phyloP scores from a whole-genome alignment of 176 grass and related monocot species.

The Cocos nucifera region DNA sequence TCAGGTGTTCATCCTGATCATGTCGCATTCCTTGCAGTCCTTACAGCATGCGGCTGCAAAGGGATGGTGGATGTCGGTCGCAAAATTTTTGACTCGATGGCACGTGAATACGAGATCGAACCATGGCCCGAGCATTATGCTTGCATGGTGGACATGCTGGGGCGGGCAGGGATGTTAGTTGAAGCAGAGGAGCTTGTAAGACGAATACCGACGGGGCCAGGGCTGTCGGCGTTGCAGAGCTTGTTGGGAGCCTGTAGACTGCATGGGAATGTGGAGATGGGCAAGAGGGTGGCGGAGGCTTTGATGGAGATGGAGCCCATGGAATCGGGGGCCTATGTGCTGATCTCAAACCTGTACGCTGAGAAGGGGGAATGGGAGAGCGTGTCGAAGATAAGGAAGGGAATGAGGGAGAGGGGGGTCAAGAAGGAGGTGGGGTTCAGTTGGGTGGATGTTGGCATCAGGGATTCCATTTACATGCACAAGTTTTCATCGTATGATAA shows the following conservation, averaged over 20 bases:
- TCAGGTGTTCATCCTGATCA: conserved; percentile 41
- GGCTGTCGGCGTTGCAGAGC: conserved; percentile 67
- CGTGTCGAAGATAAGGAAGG: conserved; percentile 54
- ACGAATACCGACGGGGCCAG: conserved; percentile 35
- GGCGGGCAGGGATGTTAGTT: conserved; percentile 46
- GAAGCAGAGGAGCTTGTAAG: conserved; percentile 61
- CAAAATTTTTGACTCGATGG: conserved; percentile 52
- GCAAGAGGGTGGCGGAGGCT: conserved; percentile 34
- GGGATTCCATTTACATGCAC: conserved; percentile 31
- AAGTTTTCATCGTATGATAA: conserved; percentile 71
- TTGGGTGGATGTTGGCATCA: conserved; percentile 63
- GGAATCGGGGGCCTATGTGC: conserved; percentile 64
- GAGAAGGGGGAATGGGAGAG: conserved; percentile 58
- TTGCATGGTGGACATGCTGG: conserved; percentile 77
- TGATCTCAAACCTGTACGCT: conserved; percentile 78
- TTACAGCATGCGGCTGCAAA: conserved; percentile 60
- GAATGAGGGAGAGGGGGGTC: conserved; percentile 54
- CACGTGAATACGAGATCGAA: conserved; percentile 24
- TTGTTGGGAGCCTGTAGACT: conserved; percentile 59
- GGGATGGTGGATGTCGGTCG: conserved; percentile 36
- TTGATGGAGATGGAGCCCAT: conserved; percentile 34
- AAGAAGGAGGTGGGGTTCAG: conserved; percentile 81
- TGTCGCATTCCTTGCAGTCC: conserved; percentile 57
- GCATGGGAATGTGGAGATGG: conserved; percentile 49
- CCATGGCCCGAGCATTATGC: conserved; percentile 78